Conservation (phyloP, 129 eudicot genomes). For the Calendula officinalis region DNA sequence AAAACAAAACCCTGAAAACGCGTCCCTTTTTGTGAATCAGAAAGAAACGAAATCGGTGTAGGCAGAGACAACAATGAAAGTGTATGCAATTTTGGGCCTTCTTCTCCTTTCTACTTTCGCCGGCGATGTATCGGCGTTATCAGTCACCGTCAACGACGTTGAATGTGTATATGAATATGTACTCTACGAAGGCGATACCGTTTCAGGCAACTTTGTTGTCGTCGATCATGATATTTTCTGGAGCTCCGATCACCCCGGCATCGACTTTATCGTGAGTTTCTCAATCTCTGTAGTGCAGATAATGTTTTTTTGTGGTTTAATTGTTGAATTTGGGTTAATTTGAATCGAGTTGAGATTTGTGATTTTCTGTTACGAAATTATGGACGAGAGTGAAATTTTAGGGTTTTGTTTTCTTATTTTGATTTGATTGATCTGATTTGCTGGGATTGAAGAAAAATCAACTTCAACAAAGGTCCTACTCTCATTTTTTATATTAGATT, state of each 20-base stretch:
- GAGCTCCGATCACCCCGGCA: slow-evolving; percentile 96
- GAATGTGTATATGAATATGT: slow-evolving; percentile 92
- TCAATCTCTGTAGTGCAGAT: not conserved
- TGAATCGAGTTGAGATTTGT: not conserved
- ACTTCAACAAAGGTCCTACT: too few species aligned
- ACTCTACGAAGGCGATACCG: slow-evolving; percentile 84
- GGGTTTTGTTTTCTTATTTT: too few species aligned
- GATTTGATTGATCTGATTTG: not conserved
- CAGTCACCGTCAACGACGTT: slow-evolving; percentile 72
- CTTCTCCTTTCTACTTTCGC: slow-evolving; percentile 35
- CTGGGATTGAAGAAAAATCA: too few species aligned
- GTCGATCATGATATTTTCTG: slow-evolving; percentile 91
- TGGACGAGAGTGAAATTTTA: too few species aligned
- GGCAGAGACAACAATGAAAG: slow-evolving; percentile 19
- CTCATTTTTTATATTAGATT: too few species aligned
- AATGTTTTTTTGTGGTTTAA: not conserved
- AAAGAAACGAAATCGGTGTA: too few species aligned
- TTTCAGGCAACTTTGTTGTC: slow-evolving; percentile 87
- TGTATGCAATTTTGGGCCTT: slow-evolving; percentile 30
- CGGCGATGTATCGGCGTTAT: slow-evolving; percentile 45
- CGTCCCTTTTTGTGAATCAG: not conserved
- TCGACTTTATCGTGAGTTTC: slow-evolving; percentile 57
- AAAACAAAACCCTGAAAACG: too few species aligned
- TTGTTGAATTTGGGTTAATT: not conserved
- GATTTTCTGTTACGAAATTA: too few species aligned